phyloP scores from a whole-genome alignment of 202 grass and related monocot species.

The Schoenoplectus triqueter region DNA sequence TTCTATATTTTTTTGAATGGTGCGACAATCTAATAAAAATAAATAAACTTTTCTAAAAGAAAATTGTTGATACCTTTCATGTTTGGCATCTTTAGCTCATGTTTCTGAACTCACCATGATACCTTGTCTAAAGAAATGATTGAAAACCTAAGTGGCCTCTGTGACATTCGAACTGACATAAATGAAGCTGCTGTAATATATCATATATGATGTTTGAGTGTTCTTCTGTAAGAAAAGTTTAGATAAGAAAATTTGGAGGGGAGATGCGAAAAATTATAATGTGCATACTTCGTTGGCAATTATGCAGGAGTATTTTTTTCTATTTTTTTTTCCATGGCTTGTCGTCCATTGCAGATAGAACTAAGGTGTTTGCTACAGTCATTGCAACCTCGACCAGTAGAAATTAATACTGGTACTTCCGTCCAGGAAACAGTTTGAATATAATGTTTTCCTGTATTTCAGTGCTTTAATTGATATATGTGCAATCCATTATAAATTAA shows the following conservation, averaged over 20 bases:
- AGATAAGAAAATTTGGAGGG: neutral
- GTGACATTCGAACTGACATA: neutral
- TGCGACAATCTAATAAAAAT: no score
- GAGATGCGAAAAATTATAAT: neutral
- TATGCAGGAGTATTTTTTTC: no score
- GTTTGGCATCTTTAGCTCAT: conserved; percentile 18
- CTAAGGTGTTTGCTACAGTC: neutral
- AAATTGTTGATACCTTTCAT: neutral
- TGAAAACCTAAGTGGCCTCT: neutral
- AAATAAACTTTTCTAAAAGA: no score
- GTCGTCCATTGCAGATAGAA: neutral
- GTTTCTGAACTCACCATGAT: conserved; percentile 30
- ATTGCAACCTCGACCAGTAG: neutral
- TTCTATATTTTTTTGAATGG: no score
- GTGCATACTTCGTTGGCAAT: neutral
- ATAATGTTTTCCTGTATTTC: neutral
- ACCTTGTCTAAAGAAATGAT: conserved; percentile 1
- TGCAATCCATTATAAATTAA: no score
- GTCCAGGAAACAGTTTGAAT: neutral
- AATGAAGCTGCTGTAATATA: conserved; percentile 2
- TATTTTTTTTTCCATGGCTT: neutral
- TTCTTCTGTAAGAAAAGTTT: neutral
- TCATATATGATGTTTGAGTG: neutral
- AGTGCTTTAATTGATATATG: no score
- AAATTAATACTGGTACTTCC: neutral